Base-by-base conservation (phyloP, 2,329 filamentous ascomycete genomes). In the Stagonosporopsis vannaccii region DNA sequence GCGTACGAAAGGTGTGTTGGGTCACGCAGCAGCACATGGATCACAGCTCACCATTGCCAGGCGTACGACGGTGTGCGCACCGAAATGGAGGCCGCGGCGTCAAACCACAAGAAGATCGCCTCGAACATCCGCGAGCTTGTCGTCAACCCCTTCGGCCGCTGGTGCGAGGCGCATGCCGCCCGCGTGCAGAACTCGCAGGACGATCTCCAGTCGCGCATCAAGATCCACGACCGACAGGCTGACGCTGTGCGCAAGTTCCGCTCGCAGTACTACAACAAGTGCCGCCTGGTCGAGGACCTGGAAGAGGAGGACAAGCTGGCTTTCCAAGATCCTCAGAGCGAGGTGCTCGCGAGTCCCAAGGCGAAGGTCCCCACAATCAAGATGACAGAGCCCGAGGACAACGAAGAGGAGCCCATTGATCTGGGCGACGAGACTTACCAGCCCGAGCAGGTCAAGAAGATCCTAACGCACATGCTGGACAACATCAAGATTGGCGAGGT, bases 291-390 rank as follows among this genome's bases (percentile, higher is more conserved):
- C 6, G 96, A 99, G 75, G 95, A 99, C 73, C 80, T 98, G 58
- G 95, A 99, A 75, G 95, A 99, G 78, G 96, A 99, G 81, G 97
- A 97, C 77, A 98, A 99, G 79, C 85, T 99, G 51, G 95, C 93
- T 35, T 99, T 99, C 78, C 92, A 97, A 76, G 92, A 93, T 63
- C 92, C 92, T 5, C 82, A 85, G 59, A 82, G 74, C 47, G 78
- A 82, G 59, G 74, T 71, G 17, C 71, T 75, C 8, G 74, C 78
- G 69, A 82, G 85, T 75, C 79, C 82, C 51, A 76, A 82, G 72
- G 64, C 82, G 82, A 87, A 74, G 74, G 90, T 92, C 36, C 90
- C 91, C 40, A 93, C 92, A 72, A 96, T 99, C 77, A 96, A 97
- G 76, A 88, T 98, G 36, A 87, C 90, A 19, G 84, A 89, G 53